Base-by-base conservation (phyloP, 2,329 filamentous ascomycete genomes). In the Rhytidhysteron rufulum region DNA sequence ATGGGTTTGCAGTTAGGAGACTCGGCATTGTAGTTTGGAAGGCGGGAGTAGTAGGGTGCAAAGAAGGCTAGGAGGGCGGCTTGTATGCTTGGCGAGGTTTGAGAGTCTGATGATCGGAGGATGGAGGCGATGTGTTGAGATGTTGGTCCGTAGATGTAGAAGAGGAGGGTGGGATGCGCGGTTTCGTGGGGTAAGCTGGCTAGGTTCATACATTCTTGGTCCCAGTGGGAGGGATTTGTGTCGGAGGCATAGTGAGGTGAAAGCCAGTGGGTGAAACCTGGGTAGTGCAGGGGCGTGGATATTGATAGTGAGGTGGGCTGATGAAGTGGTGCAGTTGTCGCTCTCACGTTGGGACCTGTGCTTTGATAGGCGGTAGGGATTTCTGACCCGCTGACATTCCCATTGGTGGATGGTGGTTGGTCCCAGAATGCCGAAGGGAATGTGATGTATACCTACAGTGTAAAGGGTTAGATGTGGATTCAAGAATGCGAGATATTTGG, bases 401-500 rank as follows among this genome's bases (percentile, higher is more conserved):
- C 21, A 33, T 29, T 18, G n/a, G 24, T 32, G 21, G 45, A 13
- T 4, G 30, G 11, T 4, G 48, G 40, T 13, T 43, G 35, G 29
- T 79, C 69, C 88, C 89, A 95, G 60, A 90, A 95, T 0, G 88
- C 80, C 9, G 66, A 71, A 0, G 85, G 80, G 52, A 95, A 95
- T 27, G 77, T 85, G 45, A 71, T 64, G 51, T 71, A 71, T 30
- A 68, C 58, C 63, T 66, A 29, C 2, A 17, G 13, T 17, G 37
- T n/a, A n/a, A n/a, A n/a, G n/a, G n/a, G n/a, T n/a, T n/a, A n/a
- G n/a, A n/a, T n/a, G n/a, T n/a, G n/a, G n/a, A n/a, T n/a, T 21
- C 19, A 39, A 21, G 43, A 5, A 3, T 3, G 15, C 22, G 22
- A 15, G 17, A n/a, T 19, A 18, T 33, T 1, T n/a, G n/a, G 13